A percentile compares a stretch with the other conserved stretches of the same genome.
Evolutionary conservation across 2,329 filamentous ascomycete genomes (phyloP).

Genomic region (Cladophialophora chaetospira): DNA sequence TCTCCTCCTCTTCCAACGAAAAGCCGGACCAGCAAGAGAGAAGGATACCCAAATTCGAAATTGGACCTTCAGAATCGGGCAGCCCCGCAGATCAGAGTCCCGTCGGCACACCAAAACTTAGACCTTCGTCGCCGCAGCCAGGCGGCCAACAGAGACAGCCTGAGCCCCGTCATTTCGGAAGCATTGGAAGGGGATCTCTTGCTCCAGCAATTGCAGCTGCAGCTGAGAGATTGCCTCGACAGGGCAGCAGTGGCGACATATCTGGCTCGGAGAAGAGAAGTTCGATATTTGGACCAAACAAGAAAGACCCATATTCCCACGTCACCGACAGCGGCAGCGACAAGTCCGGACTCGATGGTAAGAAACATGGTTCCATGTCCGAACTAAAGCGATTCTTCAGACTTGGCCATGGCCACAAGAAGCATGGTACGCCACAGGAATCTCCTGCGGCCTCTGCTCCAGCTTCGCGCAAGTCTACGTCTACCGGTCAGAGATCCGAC

Average conservation of each 20-base stretch:
- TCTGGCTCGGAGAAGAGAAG: slow-evolving; percentile 51
- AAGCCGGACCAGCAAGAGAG: slow-evolving; percentile 49
- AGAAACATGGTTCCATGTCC: slow-evolving; percentile 78
- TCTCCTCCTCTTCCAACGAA: slow-evolving; percentile 46
- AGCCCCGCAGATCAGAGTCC: slow-evolving; percentile 64
- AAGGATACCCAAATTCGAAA: slow-evolving; percentile 56
- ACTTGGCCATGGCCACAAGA: slow-evolving; percentile 64
- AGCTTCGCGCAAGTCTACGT: slow-evolving; percentile 59
- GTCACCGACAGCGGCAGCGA: slow-evolving; percentile 46
- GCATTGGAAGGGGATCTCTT: slow-evolving; percentile 31
- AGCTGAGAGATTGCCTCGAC: slow-evolving; percentile 46
- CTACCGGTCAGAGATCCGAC: slow-evolving; percentile 54
- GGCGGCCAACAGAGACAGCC: slow-evolving; percentile 12
- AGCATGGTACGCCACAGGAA: slow-evolving; percentile 58
- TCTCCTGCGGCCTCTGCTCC: slow-evolving; percentile 58
- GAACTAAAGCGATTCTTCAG: slow-evolving; percentile 97
- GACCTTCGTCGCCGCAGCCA: slow-evolving; percentile 52
- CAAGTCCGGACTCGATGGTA: slow-evolving; percentile 45
- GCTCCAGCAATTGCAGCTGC: slow-evolving; percentile 34
- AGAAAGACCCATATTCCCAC: slow-evolving; percentile 54
- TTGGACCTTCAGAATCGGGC: slow-evolving; percentile 59
- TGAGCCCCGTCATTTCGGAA: slow-evolving; percentile 32
- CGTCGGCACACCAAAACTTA: slow-evolving; percentile 50
- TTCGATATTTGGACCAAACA: slow-evolving; percentile 54
- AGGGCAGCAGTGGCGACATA: slow-evolving; percentile 47